Conservation (phyloP, 208 protist genomes). For the Lotmaria passim region DNA sequence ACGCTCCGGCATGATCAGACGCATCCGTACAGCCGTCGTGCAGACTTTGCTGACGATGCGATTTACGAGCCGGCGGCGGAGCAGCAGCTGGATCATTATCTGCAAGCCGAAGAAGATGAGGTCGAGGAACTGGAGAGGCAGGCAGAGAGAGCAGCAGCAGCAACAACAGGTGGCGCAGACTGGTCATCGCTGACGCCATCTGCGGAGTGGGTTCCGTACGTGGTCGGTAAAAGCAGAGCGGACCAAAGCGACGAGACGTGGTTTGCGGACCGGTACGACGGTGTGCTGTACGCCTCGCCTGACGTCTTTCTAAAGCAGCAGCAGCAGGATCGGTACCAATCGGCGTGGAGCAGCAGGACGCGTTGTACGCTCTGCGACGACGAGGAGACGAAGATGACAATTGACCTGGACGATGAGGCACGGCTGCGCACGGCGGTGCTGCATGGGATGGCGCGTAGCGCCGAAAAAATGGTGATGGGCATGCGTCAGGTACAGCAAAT, state of each 20-base stretch:
- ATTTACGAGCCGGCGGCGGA: background rate
- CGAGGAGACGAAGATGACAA: background rate
- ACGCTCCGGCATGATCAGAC: background rate
- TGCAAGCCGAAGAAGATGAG: slow-evolving; percentile 4
- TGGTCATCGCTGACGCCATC: slow-evolving; percentile 10
- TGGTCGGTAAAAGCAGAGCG: background rate
- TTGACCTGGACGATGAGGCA: slow-evolving; percentile 5
- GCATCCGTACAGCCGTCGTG: slow-evolving; percentile 9
- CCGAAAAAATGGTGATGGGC: slow-evolving; percentile 21
- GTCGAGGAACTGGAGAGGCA: background rate
- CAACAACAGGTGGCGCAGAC: too few relatives aligned
- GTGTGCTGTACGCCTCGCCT: slow-evolving; percentile 5
- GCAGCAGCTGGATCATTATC: background rate
- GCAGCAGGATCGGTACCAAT: background rate
- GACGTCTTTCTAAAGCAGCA: too few relatives aligned
- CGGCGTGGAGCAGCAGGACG: background rate
- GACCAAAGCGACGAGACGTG: background rate
- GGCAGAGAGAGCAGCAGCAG: background rate
- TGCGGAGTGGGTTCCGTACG: slow-evolving; percentile 23
- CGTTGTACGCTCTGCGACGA: slow-evolving; percentile 1
- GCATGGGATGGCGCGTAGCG: slow-evolving; percentile 24
- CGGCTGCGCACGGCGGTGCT: slow-evolving; percentile 23
- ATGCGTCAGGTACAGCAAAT: slow-evolving; percentile 27
- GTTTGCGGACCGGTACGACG: slow-evolving; percentile 5
- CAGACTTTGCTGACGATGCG: background rate